Conservation (phyloP, 2,329 filamentous ascomycete species). For the Teratosphaeria epicoccoides region DNA sequence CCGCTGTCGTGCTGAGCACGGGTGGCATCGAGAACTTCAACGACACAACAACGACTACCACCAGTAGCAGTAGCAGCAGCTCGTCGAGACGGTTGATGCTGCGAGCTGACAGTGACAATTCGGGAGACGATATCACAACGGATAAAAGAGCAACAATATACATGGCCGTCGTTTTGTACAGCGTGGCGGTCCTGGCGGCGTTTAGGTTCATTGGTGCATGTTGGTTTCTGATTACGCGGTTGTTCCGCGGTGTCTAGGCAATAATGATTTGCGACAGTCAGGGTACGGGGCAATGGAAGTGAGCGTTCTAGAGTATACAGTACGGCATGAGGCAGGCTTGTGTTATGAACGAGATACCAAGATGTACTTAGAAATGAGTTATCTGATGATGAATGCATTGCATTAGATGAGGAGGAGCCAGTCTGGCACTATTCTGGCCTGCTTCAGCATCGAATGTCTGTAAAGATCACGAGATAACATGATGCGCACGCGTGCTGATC, state of each 20-base stretch:
- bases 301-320: constrained; percentile 5
- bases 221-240: constrained; percentile 83
- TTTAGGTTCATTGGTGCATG: constrained; percentile 81
- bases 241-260: constrained; percentile 53
- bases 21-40: constrained; percentile 56
- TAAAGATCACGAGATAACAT: too few species aligned
- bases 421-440: background rate
- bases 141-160: constrained; percentile 61
- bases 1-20: constrained; percentile 74
- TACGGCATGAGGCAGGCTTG: background rate
- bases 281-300: constrained; percentile 1
- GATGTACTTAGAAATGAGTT: background rate
- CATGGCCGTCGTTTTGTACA: constrained; percentile 79
- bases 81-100: background rate
- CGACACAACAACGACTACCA: constrained; percentile 20
- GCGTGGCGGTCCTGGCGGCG: constrained; percentile 68
- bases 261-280: background rate
- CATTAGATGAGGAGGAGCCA: background rate
- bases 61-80: background rate
- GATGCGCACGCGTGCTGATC: too few species aligned
- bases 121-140: constrained; percentile 29
- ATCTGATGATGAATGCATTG: background rate
- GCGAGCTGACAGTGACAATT: background rate
- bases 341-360: background rate
- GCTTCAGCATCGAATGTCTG: too few species aligned